A percentile compares a stretch with the other conserved stretches of the same genome.
Conservation (phyloP, 1,284 basidiomycete genomes). For the Trichosporon sp. region DNA sequence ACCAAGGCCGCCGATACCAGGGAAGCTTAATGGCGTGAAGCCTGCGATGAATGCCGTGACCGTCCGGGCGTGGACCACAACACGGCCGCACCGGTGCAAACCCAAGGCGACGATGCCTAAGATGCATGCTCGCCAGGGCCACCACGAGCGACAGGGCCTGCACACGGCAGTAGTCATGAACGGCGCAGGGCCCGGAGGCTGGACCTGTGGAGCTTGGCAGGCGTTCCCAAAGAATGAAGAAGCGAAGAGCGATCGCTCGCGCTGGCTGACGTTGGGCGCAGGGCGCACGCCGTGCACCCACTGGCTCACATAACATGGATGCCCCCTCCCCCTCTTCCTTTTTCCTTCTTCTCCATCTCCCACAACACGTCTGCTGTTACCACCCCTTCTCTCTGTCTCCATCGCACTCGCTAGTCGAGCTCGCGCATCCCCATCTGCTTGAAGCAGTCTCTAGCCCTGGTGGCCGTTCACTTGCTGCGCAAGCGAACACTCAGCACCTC, state of each 20-base stretch:
- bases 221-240: neutral
- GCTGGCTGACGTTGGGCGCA: neutral
- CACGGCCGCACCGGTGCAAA: neutral
- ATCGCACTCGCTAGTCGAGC: slow-evolving; percentile 23
- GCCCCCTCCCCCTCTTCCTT: neutral
- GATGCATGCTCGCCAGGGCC: neutral
- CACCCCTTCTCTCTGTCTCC: slow-evolving; percentile 8
- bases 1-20: neutral
- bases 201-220: neutral
- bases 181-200: neutral
- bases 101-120: neutral
- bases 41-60: neutral
- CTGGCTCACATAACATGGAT: slow-evolving; percentile 7
- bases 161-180: too few relatives aligned
- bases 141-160: neutral
- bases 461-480: slow-evolving; percentile 21
- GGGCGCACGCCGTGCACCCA: neutral
- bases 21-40: neutral
- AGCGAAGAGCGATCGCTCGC: neutral
- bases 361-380: slow-evolving; percentile 5
- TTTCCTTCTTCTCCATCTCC: slow-evolving; percentile 14
- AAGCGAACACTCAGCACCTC: slow-evolving; percentile 11
- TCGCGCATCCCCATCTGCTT: slow-evolving; percentile 22
- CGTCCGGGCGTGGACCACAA: neutral
- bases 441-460: slow-evolving; percentile 31